Base-by-base conservation (phyloP, 2,329 filamentous ascomycete genomes). In the Sporothrix mexicana region DNA sequence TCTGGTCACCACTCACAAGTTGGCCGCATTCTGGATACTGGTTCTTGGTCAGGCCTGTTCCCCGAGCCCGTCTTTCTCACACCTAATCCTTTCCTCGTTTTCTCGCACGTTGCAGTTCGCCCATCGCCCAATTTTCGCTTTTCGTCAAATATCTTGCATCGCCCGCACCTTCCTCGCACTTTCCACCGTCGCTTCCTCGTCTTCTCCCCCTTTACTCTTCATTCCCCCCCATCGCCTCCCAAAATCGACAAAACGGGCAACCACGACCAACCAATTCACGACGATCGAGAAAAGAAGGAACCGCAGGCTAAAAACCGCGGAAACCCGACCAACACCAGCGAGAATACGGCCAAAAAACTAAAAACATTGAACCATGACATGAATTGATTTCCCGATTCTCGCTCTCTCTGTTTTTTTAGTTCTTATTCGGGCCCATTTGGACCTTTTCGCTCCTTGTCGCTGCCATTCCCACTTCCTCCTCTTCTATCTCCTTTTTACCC, bases 201-300 rank as follows among this genome's bases (percentile, higher is more conserved):
- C 36, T 70, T 51, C 45, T 51, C 69, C 25, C 53, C 41, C 43
- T 49, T 57, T 70, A 55, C 49, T 70, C 41, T 25, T 12, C 51
- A 41, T 20, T 53, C 20, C 20, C 47, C 25, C 67, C 30, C 57
- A 23, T 47, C 41, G 43, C 41, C 69, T 61, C 45, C 41, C 57
- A 62, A 62, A 64, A 30, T 53, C 41, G 69, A 62, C 69, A 51
- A 20, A 53, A 71, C 69, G n/a, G 45, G 57, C n/a, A 71, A 49
- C 55, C 10, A 64, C 69, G 69, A 64, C 57, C 55, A 71, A 25
- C 55, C 20, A 49, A 49, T 20, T 17, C 53, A 61, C 68, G 36
- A 59, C 68, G 68, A 36, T 43, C 36, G 30, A 45, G 55, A 15
- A 45, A 61, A 25, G 51, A 25, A 57, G 30, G 51, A 45, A 51